A percentile compares a stretch with the other conserved stretches of the same genome.
Evolutionary conservation across 2,329 filamentous ascomycete genomes (phyloP).

Genomic region (Cercospora berteroae): DNA sequence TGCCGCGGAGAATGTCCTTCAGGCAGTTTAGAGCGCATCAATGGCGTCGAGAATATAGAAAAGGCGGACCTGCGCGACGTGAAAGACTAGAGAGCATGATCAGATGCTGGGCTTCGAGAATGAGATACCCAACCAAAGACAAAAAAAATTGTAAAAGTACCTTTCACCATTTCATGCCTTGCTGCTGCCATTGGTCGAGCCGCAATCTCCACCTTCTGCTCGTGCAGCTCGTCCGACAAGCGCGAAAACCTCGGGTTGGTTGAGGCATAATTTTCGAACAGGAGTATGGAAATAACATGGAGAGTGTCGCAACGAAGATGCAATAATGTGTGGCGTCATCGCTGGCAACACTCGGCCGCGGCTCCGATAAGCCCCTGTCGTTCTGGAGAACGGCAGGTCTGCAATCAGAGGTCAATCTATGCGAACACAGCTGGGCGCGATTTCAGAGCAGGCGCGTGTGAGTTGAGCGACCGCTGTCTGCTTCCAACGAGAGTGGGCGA

Average conservation of each 20-base stretch:
- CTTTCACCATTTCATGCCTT: not conserved
- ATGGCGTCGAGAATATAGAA: not conserved
- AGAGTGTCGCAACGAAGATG: not conserved
- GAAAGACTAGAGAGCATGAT: not conserved
- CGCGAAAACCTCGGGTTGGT: not conserved
- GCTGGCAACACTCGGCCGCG: not conserved
- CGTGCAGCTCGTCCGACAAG: not conserved
- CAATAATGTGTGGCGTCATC: not conserved
- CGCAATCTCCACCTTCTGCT: not conserved
- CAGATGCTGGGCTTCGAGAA: not conserved
- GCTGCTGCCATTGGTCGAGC: not conserved
- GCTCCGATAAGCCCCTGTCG: not conserved
- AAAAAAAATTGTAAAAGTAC: not conserved
- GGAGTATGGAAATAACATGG: not conserved
- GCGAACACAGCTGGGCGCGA: not conserved
- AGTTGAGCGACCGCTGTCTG: not conserved
- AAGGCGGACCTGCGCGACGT: not conserved
- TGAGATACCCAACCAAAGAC: not conserved
- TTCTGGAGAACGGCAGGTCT: not conserved
- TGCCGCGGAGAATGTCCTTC: slow-evolving; percentile 26
- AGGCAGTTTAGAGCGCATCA: slow-evolving; percentile 15
- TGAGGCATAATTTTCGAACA: not conserved
- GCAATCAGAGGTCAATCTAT: not conserved
- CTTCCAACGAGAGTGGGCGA: not conserved
- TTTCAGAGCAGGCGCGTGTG: not conserved